Base-by-base conservation (phyloP, 768 basidiomycete genomes). In the Tylopilus felleus region DNA sequence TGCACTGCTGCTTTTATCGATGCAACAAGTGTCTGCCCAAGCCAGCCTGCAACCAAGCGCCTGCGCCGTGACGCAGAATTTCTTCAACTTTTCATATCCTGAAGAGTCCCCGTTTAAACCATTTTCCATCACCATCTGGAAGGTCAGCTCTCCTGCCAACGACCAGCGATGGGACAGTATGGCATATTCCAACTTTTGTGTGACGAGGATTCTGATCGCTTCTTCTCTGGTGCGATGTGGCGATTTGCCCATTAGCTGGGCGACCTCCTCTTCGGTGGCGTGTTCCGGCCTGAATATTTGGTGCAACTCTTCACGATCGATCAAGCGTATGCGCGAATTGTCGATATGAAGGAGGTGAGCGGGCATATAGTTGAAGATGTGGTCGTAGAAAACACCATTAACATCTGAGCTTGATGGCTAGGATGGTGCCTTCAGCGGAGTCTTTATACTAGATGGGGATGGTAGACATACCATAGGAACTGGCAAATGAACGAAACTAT, bases 11-110 rank as follows among this genome's bases (percentile, higher is more conserved):
- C 45, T 42, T n/a, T 62, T 69, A 25, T 68, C 52, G 36, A 69
- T 63, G 44, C 67, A 68, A 19, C 57, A 60, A 0, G 68, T 65
- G 27, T 69, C 68, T 6, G 56, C 57, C 67, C 65, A 68, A 38
- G 54, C 68, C 3, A 61, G 45, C 8, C 21, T 49, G 49, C 57
- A 65, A 7, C 61, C 64, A 22, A 56, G 51, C 28, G 43, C 31
- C 19, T 23, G 16, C 14, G 64, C 64, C 8, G 41, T 43, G 9
- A 1, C 47, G 17, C 56, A 65, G 28, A 65, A 66, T 4, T 41
- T 44, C 12, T 19, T 49, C 53, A 65, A 28, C 33, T 65, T 65
- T 7, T 40, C 23, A n/a, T 28, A 47, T 16, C 61, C 64, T 2
- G 54, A 29, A 17, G 41, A 23, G 12, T 46, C 46, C 33, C 36